Conservation (phyloP, 2,329 filamentous ascomycete genomes). For the Penicillium rolfsii region DNA sequence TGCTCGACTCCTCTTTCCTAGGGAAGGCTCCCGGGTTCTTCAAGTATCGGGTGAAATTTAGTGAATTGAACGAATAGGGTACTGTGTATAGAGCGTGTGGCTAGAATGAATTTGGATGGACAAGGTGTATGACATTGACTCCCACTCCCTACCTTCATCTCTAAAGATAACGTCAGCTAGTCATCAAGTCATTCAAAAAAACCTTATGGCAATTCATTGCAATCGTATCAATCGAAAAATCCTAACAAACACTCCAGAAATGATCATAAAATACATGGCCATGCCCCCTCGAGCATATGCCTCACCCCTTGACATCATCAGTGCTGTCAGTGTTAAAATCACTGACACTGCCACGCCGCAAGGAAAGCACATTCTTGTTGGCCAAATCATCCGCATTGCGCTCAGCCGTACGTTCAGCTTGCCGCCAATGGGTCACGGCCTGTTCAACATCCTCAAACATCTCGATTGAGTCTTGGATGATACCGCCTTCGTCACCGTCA, state of each 20-base stretch:
- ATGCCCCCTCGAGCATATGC: not conserved
- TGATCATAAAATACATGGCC: constrained; percentile 22
- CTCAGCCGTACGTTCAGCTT: constrained; percentile 66
- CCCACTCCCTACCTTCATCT: no score
- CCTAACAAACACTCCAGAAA: constrained; percentile 26
- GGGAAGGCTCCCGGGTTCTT: no score
- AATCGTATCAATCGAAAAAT: constrained; percentile 16
- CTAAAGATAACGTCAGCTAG: no score
- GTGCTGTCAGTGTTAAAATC: constrained; percentile 43
- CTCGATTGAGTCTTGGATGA: constrained; percentile 82
- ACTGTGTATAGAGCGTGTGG: no score
- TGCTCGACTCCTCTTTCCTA: no score
- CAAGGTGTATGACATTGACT: no score
- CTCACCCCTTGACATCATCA: constrained; percentile 40
- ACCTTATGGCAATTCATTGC: not conserved
- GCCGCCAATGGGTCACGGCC: constrained; percentile 73
- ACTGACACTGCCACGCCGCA: constrained; percentile 43
- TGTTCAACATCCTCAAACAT: constrained; percentile 90
- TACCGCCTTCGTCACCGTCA: constrained; percentile 76
- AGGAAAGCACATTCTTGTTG: constrained; percentile 42
- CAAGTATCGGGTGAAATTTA: no score
- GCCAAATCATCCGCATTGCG: constrained; percentile 43
- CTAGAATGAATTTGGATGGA: no score
- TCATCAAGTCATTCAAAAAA: not conserved
- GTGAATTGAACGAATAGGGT: no score